A percentile compares a stretch with the other conserved stretches of the same genome.
Evolutionary conservation across 305 asterid genomes (phyloP).

Genomic region (Solanum hybrid): DNA sequence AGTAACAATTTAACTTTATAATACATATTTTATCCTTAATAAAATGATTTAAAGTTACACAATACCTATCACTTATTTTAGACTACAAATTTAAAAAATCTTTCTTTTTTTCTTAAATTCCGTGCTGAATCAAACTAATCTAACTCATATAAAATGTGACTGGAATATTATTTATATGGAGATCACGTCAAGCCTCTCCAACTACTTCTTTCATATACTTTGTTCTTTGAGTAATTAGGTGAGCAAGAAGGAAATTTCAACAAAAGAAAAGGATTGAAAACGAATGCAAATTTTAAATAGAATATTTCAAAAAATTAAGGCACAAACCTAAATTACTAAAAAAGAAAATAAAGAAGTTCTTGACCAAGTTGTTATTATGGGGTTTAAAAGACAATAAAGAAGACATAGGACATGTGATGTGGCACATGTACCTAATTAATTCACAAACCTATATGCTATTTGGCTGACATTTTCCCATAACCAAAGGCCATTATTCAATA

Average conservation of each 20-base stretch:
- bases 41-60: neutral
- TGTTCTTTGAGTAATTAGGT: neutral
- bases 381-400: neutral
- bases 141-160: neutral
- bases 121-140: no score
- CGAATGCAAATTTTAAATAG: neutral
- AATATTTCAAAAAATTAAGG: neutral
- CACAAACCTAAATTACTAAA: neutral
- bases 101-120: no score
- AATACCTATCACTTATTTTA: no score
- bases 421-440: constrained; percentile 5
- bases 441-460: constrained; percentile 4
- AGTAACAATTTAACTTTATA: no score
- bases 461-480: neutral
- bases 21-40: neutral
- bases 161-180: neutral
- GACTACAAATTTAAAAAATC: neutral
- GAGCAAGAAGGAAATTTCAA: neutral
- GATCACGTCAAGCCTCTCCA: neutral
- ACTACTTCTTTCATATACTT: neutral
- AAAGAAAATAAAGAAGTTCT: neutral
- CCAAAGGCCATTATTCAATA: neutral
- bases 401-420: constrained; percentile 7
- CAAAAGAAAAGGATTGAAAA: neutral
- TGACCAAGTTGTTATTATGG: neutral